These are phyloP conservation scores for Xerocomellus amylosporus DNA, from an alignment of 768 basidiomycete genomes.

Conservation along the genomic window DNA sequence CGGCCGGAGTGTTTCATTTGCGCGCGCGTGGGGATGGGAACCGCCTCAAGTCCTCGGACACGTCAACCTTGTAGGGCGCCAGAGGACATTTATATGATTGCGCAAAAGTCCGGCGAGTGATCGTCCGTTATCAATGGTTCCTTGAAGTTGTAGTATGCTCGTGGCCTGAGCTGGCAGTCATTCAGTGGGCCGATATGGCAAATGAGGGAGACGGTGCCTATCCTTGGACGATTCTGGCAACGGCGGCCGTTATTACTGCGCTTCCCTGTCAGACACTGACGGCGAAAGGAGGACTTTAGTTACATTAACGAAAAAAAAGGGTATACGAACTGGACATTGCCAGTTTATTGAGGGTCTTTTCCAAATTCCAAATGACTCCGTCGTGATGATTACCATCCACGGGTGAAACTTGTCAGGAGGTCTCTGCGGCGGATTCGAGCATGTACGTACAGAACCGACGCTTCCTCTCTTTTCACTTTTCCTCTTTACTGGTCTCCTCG, in stretches of 20 bases:
- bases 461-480: not conserved
- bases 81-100: no score
- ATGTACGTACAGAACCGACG: conserved; percentile 9
- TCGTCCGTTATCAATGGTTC: conserved; percentile 5
- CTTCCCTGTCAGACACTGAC: conserved; percentile 3
- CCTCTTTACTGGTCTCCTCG: not conserved
- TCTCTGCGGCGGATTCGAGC: conserved; percentile 12
- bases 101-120: not conserved
- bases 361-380: not conserved
- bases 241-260: not conserved
- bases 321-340: not conserved
- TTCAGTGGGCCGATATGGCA: not conserved
- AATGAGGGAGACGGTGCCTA: conserved; percentile 10
- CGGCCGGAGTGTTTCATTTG: conserved; percentile 25
- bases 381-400: not conserved
- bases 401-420: conserved; percentile 21
- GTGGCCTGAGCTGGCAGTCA: conserved; percentile 5
- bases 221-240: conserved; percentile 5
- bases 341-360: not conserved
- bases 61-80: no score
- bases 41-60: conserved; percentile 19
- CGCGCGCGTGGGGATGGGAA: conserved; percentile 1
- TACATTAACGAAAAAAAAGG: conserved; percentile 1
- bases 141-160: not conserved
- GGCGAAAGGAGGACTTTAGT: not conserved